Evolutionary conservation across 371 early-diverging fungal species (phyloP).

Genomic region (Apophysomyces elegans): DNA sequence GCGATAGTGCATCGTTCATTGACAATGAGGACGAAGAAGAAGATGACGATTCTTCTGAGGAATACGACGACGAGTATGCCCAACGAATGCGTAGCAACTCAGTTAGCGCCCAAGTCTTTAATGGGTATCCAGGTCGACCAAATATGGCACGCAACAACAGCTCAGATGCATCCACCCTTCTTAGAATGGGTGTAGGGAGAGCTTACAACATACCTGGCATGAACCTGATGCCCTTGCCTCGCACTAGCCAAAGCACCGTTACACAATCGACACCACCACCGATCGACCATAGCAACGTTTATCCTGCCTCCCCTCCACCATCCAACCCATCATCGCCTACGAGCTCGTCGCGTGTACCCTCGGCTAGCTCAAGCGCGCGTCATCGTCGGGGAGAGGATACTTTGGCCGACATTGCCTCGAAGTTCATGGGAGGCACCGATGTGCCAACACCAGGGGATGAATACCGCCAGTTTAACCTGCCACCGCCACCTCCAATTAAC

Average conservation of each 20-base stretch:
- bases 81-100: slow-evolving; percentile 36
- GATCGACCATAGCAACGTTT: slow-evolving; percentile 32
- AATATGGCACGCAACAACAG: slow-evolving; percentile 36
- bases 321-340: slow-evolving; percentile 64
- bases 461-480: slow-evolving; percentile 16
- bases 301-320: slow-evolving; percentile 64
- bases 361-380: slow-evolving; percentile 19
- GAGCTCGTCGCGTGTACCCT: slow-evolving; percentile 40
- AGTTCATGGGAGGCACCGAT: slow-evolving; percentile 38
- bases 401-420: slow-evolving; percentile 50
- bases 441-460: slow-evolving; percentile 24
- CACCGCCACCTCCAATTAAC: slow-evolving; percentile 23
- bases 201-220: slow-evolving; percentile 25
- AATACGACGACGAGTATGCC: slow-evolving; percentile 32
- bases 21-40: slow-evolving; percentile 49
- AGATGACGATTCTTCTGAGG: slow-evolving; percentile 37
- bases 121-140: slow-evolving; percentile 28
- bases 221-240: slow-evolving; percentile 25
- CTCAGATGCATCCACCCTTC: slow-evolving; percentile 21
- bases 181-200: not conserved
- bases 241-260: slow-evolving; percentile 11
- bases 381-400: slow-evolving; percentile 36
- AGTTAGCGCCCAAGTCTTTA: slow-evolving; percentile 30
- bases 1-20: slow-evolving; percentile 24
- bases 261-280: slow-evolving; percentile 10